Base-by-base conservation (phyloP, 1,284 basidiomycete species). In the Lentinula novae-zelandiae region DNA sequence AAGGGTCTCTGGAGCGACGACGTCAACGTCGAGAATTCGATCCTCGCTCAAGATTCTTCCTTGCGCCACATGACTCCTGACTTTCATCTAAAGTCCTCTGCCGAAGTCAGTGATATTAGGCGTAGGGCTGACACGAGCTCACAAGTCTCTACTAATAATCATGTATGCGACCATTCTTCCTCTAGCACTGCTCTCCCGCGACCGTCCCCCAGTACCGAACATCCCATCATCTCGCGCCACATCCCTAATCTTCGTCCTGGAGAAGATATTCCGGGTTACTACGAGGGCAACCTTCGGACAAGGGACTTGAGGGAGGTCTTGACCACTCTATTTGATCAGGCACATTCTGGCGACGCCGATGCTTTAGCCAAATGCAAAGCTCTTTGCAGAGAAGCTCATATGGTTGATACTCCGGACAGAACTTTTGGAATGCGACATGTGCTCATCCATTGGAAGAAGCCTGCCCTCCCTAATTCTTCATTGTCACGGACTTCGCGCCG, bases 321-420 rank as follows among this genome's bases (percentile, higher is more conserved):
- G 13, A 31, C 13, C 0, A 12, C 17, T 3, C 22, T 58, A 2
- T 53, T 63, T n/a, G 20, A 31, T 1, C 10, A 15, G 5, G 62
- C 62, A 2, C 54, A 58, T 31, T 2, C 9, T 17, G 56, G 55
- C 3, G 59, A 63, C 22, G 20, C n/a, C 7, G 31, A 8, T 10
- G 58, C 59, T 12, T 6, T 58, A 2, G 31, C n/a, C 5, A 49
- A 53, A 1, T 53, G 60, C 51, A 60, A 58, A n/a, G 27, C 22
- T 12, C 40, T 63, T 15, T 57, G 50, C 15, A 20, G 17, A n/a
- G 59, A 63, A 49, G 62, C 62, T 1, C 62, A 63, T 36, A 17
- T 51, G 7, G 54, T 46, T n/a, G 42, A 42, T 7, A 2, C 50
- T 9, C 44, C 58, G 5, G 8, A 34, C 4, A 63, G 58, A 36